phyloP scores from a whole-genome alignment of 1,284 basidiomycete species.

The Apiotrichum laibachii region DNA sequence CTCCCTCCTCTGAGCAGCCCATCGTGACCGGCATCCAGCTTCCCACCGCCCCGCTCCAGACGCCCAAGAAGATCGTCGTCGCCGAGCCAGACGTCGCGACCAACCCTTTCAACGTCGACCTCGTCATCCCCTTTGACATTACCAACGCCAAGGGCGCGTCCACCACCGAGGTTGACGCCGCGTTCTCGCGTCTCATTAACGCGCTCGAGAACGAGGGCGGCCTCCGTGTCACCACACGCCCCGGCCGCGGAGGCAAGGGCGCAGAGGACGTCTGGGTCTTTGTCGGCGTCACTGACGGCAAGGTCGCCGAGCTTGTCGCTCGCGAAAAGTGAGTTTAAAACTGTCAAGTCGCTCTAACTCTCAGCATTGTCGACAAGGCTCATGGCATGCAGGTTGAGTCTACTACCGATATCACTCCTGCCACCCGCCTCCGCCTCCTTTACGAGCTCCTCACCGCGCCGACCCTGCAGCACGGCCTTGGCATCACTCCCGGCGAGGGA shows the following conservation, averaged over 20 bases:
- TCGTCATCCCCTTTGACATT: conserved; percentile 44
- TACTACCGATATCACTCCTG: conserved; percentile 60
- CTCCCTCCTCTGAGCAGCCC: neutral
- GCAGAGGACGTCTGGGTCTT: conserved; percentile 77
- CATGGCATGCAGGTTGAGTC: conserved; percentile 61
- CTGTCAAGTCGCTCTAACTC: neutral
- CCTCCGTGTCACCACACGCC: conserved; percentile 35
- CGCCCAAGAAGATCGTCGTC: neutral
- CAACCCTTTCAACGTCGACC: conserved; percentile 47
- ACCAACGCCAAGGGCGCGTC: conserved; percentile 13
- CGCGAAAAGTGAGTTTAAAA: conserved; percentile 65
- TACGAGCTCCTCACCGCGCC: conserved; percentile 71
- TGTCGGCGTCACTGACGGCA: conserved; percentile 65
- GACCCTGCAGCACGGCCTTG: conserved; percentile 69
- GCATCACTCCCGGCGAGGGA: conserved; percentile 65
- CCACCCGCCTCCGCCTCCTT: conserved; percentile 66
- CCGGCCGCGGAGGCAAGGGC: conserved; percentile 34
- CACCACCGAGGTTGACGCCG: conserved; percentile 30
- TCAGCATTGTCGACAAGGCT: conserved; percentile 28
- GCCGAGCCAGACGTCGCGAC: neutral
- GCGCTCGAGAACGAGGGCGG: conserved; percentile 42
- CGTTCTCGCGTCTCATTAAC: conserved; percentile 25
- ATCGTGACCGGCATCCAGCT: neutral
- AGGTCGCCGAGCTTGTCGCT: conserved; percentile 65
- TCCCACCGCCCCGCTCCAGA: neutral